Conservation (phyloP, 768 basidiomycete genomes). For the Lentinula aciculospora region DNA sequence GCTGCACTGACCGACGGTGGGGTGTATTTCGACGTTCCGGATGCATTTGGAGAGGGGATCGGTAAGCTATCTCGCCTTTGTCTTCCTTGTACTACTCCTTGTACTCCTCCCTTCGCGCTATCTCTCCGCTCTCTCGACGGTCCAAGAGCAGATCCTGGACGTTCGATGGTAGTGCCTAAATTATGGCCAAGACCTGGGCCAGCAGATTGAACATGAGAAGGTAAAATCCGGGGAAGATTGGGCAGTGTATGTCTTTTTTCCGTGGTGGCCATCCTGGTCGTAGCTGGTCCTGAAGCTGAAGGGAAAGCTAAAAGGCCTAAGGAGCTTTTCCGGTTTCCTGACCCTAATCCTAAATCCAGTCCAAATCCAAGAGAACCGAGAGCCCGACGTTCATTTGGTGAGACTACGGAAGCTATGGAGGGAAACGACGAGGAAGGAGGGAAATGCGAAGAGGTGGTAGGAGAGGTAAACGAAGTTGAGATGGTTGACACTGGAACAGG, state of each 20-base stretch:
- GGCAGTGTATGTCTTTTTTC: slow-evolving; percentile 6
- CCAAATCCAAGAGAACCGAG: slow-evolving; percentile 3
- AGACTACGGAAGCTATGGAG: slow-evolving; percentile 4
- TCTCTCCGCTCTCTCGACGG: slow-evolving; percentile 4
- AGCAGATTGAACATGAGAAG: slow-evolving; percentile 3
- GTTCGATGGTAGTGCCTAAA: background rate
- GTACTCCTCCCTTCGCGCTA: background rate
- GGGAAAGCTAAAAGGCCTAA: background rate
- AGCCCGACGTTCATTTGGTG: slow-evolving; percentile 19
- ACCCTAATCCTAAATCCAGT: background rate
- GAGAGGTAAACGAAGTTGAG: background rate
- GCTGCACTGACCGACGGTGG: slow-evolving; percentile 25
- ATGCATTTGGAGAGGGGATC: background rate
- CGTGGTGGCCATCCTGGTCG: background rate
- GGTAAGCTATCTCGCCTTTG: slow-evolving; percentile 3
- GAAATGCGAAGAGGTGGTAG: slow-evolving; percentile 1
- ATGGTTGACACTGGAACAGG: slow-evolving; percentile 33
- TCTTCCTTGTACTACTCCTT: background rate
- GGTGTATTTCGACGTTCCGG: slow-evolving; percentile 18
- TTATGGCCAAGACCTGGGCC: background rate
- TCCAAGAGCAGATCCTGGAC: background rate
- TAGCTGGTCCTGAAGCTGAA: background rate
- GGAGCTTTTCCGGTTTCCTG: background rate
- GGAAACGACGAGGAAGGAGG: slow-evolving; percentile 6
- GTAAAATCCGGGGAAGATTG: background rate